Evolutionary conservation across 805 yeast genomes (phyloP).

Genomic region (Starmerella apis): DNA sequence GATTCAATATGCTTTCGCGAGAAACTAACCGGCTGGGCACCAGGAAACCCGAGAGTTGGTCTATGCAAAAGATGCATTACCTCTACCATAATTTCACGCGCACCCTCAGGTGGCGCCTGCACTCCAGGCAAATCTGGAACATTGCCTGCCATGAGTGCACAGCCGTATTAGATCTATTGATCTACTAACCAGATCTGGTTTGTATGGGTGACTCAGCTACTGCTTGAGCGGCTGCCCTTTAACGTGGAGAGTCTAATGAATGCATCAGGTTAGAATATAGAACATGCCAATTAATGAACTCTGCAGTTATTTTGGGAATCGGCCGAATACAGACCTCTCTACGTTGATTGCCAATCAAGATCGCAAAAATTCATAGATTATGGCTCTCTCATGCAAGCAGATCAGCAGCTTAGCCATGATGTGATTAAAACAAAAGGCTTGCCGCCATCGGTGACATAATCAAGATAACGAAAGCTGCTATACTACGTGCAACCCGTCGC

Average conservation of each 20-base stretch:
- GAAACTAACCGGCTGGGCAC: constrained; percentile 92
- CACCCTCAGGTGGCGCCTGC: constrained; percentile 59
- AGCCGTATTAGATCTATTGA: background rate
- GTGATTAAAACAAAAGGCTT: too few species aligned
- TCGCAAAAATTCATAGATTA: too few species aligned
- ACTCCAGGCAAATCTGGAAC: constrained; percentile 85
- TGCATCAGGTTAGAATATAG: too few species aligned
- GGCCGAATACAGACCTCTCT: too few species aligned
- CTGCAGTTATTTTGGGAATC: too few species aligned
- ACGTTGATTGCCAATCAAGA: too few species aligned
- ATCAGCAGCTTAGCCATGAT: too few species aligned
- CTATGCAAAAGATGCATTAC: constrained; percentile 54
- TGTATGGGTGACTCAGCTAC: background rate
- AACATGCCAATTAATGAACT: too few species aligned
- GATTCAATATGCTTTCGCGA: constrained; percentile 62
- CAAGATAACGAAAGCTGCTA: background rate
- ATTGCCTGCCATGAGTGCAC: constrained; percentile 18
- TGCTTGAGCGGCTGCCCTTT: background rate
- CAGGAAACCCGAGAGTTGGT: constrained; percentile 52
- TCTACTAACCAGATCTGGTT: background rate
- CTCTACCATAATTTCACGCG: constrained; percentile 54
- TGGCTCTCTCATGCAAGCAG: too few species aligned
- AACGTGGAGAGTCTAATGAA: too few species aligned
- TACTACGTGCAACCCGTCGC: too few species aligned
- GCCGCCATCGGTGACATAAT: background rate